phyloP scores from a whole-genome alignment of 176 grass and related monocot species.

The Rhynchospora breviuscula region DNA sequence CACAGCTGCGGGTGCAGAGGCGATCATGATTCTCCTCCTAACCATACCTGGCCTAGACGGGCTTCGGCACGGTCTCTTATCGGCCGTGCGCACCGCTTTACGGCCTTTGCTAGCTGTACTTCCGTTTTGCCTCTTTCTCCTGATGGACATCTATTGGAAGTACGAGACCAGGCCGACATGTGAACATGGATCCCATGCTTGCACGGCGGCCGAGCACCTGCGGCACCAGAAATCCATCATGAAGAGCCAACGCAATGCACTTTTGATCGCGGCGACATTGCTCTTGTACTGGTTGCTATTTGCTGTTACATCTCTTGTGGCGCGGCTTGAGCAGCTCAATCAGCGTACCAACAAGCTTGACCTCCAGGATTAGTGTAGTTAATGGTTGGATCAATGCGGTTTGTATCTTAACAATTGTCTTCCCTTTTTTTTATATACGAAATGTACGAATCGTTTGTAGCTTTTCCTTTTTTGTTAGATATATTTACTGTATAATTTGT shows the following conservation, averaged over 20 bases:
- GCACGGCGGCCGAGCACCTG: conserved; percentile 61
- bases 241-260: conserved; percentile 79
- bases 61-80: conserved; percentile 53
- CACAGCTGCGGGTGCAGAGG: conserved; percentile 72
- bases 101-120: conserved; percentile 76
- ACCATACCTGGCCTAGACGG: conserved; percentile 56
- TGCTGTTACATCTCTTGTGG: conserved; percentile 52
- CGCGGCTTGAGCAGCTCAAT: conserved; percentile 54
- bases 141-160: conserved; percentile 94
- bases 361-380: conserved; percentile 36
- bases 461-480: background rate
- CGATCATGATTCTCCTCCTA: conserved; percentile 84
- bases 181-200: conserved; percentile 44
- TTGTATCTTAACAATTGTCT: background rate
- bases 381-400: background rate
- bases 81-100: conserved; percentile 50
- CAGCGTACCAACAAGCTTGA: conserved; percentile 54
- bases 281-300: conserved; percentile 92
- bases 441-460: background rate
- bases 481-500: background rate
- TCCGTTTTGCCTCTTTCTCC: conserved; percentile 85
- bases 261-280: conserved; percentile 67
- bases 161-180: conserved; percentile 74
- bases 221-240: conserved; percentile 92
- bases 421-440: background rate